These are phyloP conservation scores for Aspergillus tanneri DNA, from an alignment of 2,329 filamentous ascomycete genomes.

Conservation along the genomic window DNA sequence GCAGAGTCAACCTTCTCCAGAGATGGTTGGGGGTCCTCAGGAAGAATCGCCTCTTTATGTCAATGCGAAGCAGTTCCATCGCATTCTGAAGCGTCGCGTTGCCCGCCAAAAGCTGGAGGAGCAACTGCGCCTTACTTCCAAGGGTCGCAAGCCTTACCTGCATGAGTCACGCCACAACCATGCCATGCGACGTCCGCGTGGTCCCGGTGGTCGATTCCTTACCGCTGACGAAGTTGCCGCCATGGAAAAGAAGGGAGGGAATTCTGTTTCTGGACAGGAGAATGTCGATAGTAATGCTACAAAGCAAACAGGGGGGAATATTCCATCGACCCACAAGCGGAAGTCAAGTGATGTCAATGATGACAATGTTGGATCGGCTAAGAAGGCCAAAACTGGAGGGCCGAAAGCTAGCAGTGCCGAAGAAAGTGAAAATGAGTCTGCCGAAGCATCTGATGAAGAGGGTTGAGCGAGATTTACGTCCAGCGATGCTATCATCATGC, in stretches of 20 bases:
- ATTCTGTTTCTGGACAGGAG: conserved; percentile 36
- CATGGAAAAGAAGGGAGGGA: conserved; percentile 68
- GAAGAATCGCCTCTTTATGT: conserved; percentile 97
- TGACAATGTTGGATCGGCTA: conserved; percentile 43
- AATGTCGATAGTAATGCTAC: conserved; percentile 28
- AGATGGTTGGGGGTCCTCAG: conserved; percentile 68
- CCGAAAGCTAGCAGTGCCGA: conserved; percentile 49
- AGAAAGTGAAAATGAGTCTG: conserved; percentile 53
- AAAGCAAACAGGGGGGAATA: conserved; percentile 34
- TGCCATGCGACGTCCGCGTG: conserved; percentile 91
- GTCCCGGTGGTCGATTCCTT: conserved; percentile 90
- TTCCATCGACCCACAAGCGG: conserved; percentile 48
- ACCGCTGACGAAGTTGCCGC: conserved; percentile 93
- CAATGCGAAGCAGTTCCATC: conserved; percentile 98
- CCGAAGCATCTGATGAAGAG: conserved; percentile 51
- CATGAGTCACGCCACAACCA: conserved; percentile 98
- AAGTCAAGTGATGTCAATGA: conserved; percentile 51
- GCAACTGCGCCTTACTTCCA: conserved; percentile 84
- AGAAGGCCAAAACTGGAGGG: conserved; percentile 51
- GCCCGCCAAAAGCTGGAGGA: conserved; percentile 93
- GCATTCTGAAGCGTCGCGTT: conserved; percentile 90
- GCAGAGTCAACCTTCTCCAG: conserved; percentile 72
- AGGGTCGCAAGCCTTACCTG: conserved; percentile 93
- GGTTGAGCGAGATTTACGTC: conserved; percentile 32
- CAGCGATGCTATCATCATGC: neutral